Conservation (phyloP, 2,329 filamentous ascomycete genomes). For the Pseudopithomyces maydicus region DNA sequence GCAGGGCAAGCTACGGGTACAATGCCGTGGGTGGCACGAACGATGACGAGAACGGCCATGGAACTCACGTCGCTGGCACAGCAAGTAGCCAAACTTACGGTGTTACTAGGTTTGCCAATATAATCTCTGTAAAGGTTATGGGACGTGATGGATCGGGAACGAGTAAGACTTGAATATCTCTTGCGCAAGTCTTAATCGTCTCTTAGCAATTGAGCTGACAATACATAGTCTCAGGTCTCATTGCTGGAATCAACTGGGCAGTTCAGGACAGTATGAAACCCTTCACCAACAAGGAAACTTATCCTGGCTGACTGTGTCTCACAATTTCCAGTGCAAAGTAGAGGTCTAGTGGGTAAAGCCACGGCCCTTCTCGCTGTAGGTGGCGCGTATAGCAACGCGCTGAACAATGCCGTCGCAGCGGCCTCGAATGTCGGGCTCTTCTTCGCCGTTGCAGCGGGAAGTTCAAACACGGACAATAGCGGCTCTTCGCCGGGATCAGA, state of each 20-base stretch:
- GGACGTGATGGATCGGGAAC: conserved; percentile 10
- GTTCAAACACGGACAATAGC: conserved; percentile 23
- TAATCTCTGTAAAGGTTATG: conserved; percentile 96
- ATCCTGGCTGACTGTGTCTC: too few relatives aligned
- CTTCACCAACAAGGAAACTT: too few relatives aligned
- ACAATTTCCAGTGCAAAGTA: conserved; percentile 2
- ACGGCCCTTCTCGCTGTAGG: conserved; percentile 23
- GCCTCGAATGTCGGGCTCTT: conserved; percentile 32
- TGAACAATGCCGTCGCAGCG: conserved; percentile 31
- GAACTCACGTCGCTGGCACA: conserved; percentile 96
- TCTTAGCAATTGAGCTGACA: too few relatives aligned
- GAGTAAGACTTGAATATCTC: neutral
- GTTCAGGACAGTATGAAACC: conserved; percentile 16
- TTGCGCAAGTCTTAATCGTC: too few relatives aligned
- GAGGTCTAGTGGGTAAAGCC: conserved; percentile 23
- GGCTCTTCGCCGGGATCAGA: conserved; percentile 35
- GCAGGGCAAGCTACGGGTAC: conserved; percentile 91
- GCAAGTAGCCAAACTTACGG: conserved; percentile 96
- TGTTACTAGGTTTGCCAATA: conserved; percentile 94
- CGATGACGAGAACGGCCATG: conserved; percentile 96
- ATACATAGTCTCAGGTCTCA: conserved; percentile 9
- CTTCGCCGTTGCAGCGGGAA: conserved; percentile 34
- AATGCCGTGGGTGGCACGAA: conserved; percentile 82
- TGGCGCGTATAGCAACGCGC: conserved; percentile 21
- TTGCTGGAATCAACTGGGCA: conserved; percentile 24